Conservation (phyloP, 1,284 basidiomycete species). For the Boletus semigastroideus region DNA sequence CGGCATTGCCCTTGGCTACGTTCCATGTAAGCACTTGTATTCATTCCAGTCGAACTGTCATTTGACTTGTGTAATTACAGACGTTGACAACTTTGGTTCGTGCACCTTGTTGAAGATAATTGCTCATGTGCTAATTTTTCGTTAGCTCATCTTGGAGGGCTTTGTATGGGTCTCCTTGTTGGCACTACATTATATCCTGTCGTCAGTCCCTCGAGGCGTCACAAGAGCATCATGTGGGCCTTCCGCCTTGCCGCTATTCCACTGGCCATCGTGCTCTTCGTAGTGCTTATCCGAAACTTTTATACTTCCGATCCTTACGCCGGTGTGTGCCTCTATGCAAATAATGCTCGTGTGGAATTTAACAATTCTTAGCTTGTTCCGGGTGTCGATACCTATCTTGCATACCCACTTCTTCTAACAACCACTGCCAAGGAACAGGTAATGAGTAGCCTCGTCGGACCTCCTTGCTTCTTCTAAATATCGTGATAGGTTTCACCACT, state of each 20-base stretch:
- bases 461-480: constrained; percentile 6
- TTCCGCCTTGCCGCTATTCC: constrained; percentile 75
- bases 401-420: constrained; percentile 76
- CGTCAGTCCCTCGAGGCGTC: constrained; percentile 75
- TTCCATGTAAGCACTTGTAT: constrained; percentile 56
- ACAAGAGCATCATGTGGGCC: constrained; percentile 73
- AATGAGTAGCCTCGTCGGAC: constrained; percentile 19
- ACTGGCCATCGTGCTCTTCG: constrained; percentile 76
- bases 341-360: not conserved
- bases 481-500: constrained; percentile 28
- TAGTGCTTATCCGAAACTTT: constrained; percentile 85
- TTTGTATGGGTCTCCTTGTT: constrained; percentile 82
- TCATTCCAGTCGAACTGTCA: not conserved
- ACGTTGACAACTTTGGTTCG: constrained; percentile 77
- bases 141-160: constrained; percentile 74
- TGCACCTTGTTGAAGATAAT: constrained; percentile 1
- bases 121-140: constrained; percentile 3
- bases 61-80: constrained; percentile 36
- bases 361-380: constrained; percentile 60
- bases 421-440: constrained; percentile 73
- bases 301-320: constrained; percentile 83
- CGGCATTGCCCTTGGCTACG: constrained; percentile 84
- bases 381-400: constrained; percentile 92
- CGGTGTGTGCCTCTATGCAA: constrained; percentile 40
- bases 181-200: constrained; percentile 86